These are phyloP conservation scores for Hsuehochloa calcarea DNA, from an alignment of 176 grass and related monocot species.

Conservation along the genomic window DNA sequence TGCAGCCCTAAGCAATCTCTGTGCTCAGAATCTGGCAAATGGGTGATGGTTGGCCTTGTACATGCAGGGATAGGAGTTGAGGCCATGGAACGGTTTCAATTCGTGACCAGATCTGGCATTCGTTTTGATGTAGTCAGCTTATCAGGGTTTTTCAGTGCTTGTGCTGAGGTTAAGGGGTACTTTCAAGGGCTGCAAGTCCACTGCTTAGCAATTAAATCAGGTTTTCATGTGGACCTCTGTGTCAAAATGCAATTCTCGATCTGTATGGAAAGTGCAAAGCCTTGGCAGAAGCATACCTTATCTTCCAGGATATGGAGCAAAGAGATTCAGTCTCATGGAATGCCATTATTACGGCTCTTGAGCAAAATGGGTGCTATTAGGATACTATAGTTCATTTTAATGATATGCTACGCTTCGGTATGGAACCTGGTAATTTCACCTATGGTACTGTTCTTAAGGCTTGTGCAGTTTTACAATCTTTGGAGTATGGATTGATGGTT, in stretches of 20 bases:
- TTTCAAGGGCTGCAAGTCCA: slow-evolving; percentile 66
- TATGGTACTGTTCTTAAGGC: slow-evolving; percentile 87
- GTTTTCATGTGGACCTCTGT: slow-evolving; percentile 55
- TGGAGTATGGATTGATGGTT: slow-evolving; percentile 64
- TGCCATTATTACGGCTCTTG: slow-evolving; percentile 67
- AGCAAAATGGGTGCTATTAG: slow-evolving; percentile 64
- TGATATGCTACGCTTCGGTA: slow-evolving; percentile 59
- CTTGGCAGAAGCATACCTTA: slow-evolving; percentile 51
- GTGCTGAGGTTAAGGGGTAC: slow-evolving; percentile 60
- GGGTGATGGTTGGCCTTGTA: slow-evolving; percentile 80
- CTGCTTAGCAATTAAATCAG: slow-evolving; percentile 63
- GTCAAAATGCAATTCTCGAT: slow-evolving; percentile 77
- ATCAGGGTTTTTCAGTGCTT: slow-evolving; percentile 71
- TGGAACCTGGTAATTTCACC: slow-evolving; percentile 81
- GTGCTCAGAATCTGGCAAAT: too few relatives aligned
- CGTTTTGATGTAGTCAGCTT: slow-evolving; percentile 69
- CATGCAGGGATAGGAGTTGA: slow-evolving; percentile 48
- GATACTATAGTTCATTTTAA: slow-evolving; percentile 64
- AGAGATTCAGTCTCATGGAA: slow-evolving; percentile 89
- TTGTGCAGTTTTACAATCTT: slow-evolving; percentile 72
- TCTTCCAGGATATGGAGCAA: slow-evolving; percentile 71
- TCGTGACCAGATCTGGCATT: slow-evolving; percentile 52
- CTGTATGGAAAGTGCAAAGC: slow-evolving; percentile 89
- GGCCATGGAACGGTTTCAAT: slow-evolving; percentile 57
- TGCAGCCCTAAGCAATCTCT: too few relatives aligned